Base-by-base conservation (phyloP, 75 land plant genomes). In the Sequoiadendron giganteum region DNA sequence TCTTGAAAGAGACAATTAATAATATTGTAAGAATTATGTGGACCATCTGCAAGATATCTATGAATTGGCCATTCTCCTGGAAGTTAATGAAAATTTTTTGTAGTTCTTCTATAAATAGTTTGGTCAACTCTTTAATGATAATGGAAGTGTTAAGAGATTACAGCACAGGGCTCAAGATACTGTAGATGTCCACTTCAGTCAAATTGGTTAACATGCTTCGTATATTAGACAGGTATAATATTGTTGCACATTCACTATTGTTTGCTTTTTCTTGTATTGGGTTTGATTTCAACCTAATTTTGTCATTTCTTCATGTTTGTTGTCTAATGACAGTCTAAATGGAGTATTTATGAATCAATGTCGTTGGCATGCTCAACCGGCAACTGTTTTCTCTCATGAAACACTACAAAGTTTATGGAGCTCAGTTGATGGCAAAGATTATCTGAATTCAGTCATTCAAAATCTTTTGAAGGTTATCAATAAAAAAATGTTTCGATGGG, bases 201-300 rank as follows among this genome's bases (percentile, higher is more conserved):
- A n/a, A n/a, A n/a, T n/a, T n/a, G n/a, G n/a, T n/a, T n/a, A n/a
- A n/a, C n/a, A n/a, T n/a, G n/a, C n/a, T n/a, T n/a, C n/a, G n/a
- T n/a, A 36, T 90, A 54, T 65, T 90, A n/a, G 88, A 88, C 45
- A 58, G 89, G 91, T 90, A 86, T 30, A 85, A 54, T 42, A 43
- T 21, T 49, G 34, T 88, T 32, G n/a, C 21, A n/a, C 13, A 34
- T 39, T 32, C 40, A 38, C 21, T 40, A n/a, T 30, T 32, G 4
- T 86, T 86, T 73, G 30, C 14, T 9, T 61, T 39, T 61, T 72
- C 43, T 32, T 10, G 21, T 58, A 70, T 81, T 73, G 18, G 55
- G 52, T 13, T 43, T 18, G 52, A 19, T 34, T 25, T 32, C 76
- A 70, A 70, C 68, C 25, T 40, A 45, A 68, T 88, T 85, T 32